These are phyloP conservation scores for Pleurotus platypus DNA, from an alignment of 768 basidiomycete species.

Conservation along the genomic window DNA sequence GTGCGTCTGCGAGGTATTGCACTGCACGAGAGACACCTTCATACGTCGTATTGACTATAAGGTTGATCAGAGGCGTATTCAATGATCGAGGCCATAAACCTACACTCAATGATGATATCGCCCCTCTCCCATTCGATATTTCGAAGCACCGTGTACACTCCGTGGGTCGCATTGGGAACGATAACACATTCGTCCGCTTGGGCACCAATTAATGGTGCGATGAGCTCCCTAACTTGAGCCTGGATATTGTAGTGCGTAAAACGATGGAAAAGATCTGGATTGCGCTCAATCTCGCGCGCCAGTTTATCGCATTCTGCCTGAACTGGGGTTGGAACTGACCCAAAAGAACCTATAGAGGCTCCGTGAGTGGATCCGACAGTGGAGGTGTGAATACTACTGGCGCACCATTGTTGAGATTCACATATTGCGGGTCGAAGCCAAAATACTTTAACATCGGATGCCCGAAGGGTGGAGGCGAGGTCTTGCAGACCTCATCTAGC, in stretches of 20 bases:
- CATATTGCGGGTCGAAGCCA: slow-evolving; percentile 34
- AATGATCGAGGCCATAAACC: background rate
- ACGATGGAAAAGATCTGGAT: slow-evolving; percentile 49
- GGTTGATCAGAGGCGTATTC: background rate
- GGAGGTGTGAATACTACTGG: slow-evolving; percentile 13
- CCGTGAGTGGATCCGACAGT: slow-evolving; percentile 18
- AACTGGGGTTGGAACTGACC: slow-evolving; percentile 46
- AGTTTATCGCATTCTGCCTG: slow-evolving; percentile 31
- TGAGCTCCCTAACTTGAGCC: slow-evolving; percentile 32
- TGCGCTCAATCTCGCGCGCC: slow-evolving; percentile 37
- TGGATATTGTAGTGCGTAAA: slow-evolving; percentile 25
- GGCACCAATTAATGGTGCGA: slow-evolving; percentile 47
- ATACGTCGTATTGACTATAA: slow-evolving; percentile 36
- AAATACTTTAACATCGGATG: slow-evolving; percentile 40
- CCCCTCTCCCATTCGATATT: slow-evolving; percentile 60
- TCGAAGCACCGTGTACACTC: slow-evolving; percentile 54
- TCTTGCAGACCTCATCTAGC: slow-evolving; percentile 10
- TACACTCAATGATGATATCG: slow-evolving; percentile 60
- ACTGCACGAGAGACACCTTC: slow-evolving; percentile 43
- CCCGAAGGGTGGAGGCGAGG: slow-evolving; percentile 35
- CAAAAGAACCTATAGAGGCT: slow-evolving; percentile 30
- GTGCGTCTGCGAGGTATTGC: slow-evolving; percentile 46
- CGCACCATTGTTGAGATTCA: slow-evolving; percentile 42
- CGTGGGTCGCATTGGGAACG: slow-evolving; percentile 53
- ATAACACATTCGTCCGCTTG: slow-evolving; percentile 43